Percentiles rank a stretch among this genome's conserved stretches.
These are phyloP conservation scores for Cercospora sp. DNA, from an alignment of 2,329 filamentous ascomycete species.

Conservation along the genomic window DNA sequence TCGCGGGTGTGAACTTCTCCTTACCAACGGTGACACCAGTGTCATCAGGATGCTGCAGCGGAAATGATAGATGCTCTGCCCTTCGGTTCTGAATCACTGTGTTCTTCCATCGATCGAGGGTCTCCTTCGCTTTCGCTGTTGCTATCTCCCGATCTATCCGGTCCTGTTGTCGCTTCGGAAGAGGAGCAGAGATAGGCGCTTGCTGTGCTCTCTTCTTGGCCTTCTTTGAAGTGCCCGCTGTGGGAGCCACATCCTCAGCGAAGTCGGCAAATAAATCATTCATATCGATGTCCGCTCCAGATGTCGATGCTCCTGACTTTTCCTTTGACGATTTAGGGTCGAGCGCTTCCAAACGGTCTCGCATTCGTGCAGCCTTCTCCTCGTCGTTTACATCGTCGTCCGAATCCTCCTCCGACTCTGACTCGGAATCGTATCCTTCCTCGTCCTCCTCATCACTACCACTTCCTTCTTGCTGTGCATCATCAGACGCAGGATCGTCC, in stretches of 20 bases:
- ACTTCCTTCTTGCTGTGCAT: slow-evolving; percentile 43
- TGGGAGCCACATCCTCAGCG: slow-evolving; percentile 60
- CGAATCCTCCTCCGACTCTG: slow-evolving; percentile 38
- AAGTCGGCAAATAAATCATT: slow-evolving; percentile 61
- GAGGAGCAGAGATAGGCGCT: slow-evolving; percentile 66
- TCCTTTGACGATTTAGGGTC: slow-evolving; percentile 34
- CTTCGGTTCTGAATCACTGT: slow-evolving; percentile 92
- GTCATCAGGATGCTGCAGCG: slow-evolving; percentile 68
- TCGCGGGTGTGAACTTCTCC: slow-evolving; percentile 62
- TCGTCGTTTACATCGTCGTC: slow-evolving; percentile 49
- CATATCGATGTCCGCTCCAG: slow-evolving; percentile 49
- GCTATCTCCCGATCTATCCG: slow-evolving; percentile 77
- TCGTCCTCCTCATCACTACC: slow-evolving; percentile 46
- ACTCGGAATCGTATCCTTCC: slow-evolving; percentile 58
- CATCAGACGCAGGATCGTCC: slow-evolving; percentile 50
- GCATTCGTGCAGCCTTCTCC: slow-evolving; percentile 66
- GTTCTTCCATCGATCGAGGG: slow-evolving; percentile 85
- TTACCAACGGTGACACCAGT: slow-evolving; percentile 61
- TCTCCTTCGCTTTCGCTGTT: slow-evolving; percentile 88
- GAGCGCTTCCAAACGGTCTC: slow-evolving; percentile 50
- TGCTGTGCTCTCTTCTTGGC: slow-evolving; percentile 43
- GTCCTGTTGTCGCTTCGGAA: slow-evolving; percentile 84
- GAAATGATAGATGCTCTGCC: slow-evolving; percentile 87
- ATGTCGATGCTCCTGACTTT: slow-evolving; percentile 11
- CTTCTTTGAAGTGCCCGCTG: slow-evolving; percentile 65